Evolutionary conservation across 495 filamentous ascomycete genomes (phyloP).

Genomic region (Trichoderma asperelloides): DNA sequence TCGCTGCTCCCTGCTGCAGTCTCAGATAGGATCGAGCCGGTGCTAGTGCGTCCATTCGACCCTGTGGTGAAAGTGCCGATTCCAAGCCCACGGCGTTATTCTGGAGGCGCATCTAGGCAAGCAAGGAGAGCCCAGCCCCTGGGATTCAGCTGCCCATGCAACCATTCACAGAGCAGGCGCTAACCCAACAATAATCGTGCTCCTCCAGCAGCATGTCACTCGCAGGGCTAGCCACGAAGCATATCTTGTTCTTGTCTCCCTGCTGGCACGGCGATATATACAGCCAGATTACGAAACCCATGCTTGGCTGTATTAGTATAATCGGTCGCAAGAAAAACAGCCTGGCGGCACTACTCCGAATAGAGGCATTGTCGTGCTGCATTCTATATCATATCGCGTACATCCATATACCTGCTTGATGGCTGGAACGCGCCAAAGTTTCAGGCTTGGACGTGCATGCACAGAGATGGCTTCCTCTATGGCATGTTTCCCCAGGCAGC

Average conservation of each 20-base stretch:
- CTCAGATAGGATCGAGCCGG: too few species aligned
- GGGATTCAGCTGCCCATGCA: neutral
- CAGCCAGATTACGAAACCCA: neutral
- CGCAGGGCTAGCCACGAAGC: neutral
- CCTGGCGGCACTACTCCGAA: neutral
- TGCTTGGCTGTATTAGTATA: neutral
- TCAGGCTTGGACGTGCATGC: too few species aligned
- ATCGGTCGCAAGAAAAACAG: neutral
- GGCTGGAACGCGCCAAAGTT: too few species aligned
- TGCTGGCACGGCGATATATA: neutral
- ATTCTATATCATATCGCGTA: neutral
- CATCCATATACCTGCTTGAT: neutral
- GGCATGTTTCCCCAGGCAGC: too few species aligned
- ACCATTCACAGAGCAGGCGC: neutral
- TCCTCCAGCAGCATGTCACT: too few species aligned
- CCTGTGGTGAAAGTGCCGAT: too few species aligned
- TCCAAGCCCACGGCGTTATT: neutral
- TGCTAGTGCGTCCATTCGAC: too few species aligned
- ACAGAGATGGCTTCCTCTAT: too few species aligned
- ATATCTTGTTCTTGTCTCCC: too few species aligned
- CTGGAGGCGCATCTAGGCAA: neutral
- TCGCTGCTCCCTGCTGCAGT: too few species aligned
- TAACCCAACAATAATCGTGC: neutral
- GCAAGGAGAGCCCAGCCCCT: neutral
- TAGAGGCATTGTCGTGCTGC: neutral